These are phyloP conservation scores for Blastocystis sp. DNA, from an alignment of 352 stramenopile species.

Conservation along the genomic window DNA sequence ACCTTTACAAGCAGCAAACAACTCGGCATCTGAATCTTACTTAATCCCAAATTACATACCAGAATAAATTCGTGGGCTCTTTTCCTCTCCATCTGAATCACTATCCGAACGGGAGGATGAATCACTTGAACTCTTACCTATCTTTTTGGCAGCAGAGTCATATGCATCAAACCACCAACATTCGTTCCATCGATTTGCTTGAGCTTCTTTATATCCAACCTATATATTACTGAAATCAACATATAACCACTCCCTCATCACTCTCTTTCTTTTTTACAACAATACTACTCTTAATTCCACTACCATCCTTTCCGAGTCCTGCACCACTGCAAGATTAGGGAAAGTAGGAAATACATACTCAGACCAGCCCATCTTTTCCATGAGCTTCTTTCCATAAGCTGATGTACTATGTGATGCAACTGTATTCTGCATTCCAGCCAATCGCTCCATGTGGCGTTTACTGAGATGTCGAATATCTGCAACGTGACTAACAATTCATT, in stretches of 20 bases:
- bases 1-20: conserved; percentile 61
- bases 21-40: conserved; percentile 20
- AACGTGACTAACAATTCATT: neutral
- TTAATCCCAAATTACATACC: neutral
- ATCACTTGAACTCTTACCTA: conserved; percentile 14
- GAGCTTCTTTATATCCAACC: conserved; percentile 41
- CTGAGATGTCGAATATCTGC: conserved; percentile 62
- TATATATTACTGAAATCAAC: neutral
- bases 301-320: conserved; percentile 57
- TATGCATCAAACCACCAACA: conserved; percentile 65
- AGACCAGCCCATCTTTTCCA: conserved; percentile 56
- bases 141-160: conserved; percentile 49
- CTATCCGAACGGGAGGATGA: conserved; percentile 3
- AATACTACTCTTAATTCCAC: conserved; percentile 57
- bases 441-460: conserved; percentile 34
- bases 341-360: neutral
- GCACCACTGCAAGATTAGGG: conserved; percentile 8
- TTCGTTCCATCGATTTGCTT: conserved; percentile 25
- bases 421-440: conserved; percentile 48
- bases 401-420: neutral
- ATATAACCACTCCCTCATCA: conserved; percentile 19
- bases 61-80: conserved; percentile 4
- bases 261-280: conserved; percentile 57
- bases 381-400: conserved; percentile 57
- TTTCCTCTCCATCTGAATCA: neutral